These are phyloP conservation scores for Striga hermonthica DNA, from an alignment of 305 asterid species.

Conservation along the genomic window DNA sequence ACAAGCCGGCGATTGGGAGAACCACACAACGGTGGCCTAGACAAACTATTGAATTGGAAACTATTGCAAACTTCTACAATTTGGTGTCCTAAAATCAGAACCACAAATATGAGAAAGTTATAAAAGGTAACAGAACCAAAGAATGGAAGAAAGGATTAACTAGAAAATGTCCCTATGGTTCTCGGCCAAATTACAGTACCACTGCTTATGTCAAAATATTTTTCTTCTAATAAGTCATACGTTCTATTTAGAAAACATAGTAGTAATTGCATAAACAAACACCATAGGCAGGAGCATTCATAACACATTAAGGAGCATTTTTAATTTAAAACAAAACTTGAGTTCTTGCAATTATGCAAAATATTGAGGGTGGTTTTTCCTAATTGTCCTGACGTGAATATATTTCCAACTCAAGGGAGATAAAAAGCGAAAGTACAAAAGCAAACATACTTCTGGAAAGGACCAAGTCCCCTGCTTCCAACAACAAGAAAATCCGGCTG, in stretches of 20 bases:
- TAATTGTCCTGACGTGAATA: not conserved
- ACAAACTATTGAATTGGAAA: not conserved
- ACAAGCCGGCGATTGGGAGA: no score
- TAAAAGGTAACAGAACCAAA: not conserved
- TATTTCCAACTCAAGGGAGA: not conserved
- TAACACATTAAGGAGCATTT: not conserved
- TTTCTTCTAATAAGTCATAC: no score
- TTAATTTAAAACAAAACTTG: not conserved
- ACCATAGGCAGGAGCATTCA: not conserved
- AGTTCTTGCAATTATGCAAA: not conserved
- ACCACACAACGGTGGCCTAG: no score
- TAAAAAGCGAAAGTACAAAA: not conserved
- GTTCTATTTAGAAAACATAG: not conserved
- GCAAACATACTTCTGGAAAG: slow-evolving; percentile 68
- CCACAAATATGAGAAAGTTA: not conserved
- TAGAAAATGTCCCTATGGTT: not conserved
- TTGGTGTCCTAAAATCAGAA: not conserved
- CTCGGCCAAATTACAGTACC: not conserved
- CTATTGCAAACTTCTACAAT: not conserved
- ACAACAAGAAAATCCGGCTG: slow-evolving; percentile 79
- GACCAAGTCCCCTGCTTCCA: slow-evolving; percentile 89
- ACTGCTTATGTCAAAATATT: not conserved
- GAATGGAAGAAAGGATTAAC: not conserved
- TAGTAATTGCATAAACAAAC: not conserved
- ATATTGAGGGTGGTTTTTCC: not conserved